Percentiles rank a stretch among this genome's conserved stretches.
Conservation (phyloP, 1,139 yeast species). For the Arxiozyma slooffiae region DNA sequence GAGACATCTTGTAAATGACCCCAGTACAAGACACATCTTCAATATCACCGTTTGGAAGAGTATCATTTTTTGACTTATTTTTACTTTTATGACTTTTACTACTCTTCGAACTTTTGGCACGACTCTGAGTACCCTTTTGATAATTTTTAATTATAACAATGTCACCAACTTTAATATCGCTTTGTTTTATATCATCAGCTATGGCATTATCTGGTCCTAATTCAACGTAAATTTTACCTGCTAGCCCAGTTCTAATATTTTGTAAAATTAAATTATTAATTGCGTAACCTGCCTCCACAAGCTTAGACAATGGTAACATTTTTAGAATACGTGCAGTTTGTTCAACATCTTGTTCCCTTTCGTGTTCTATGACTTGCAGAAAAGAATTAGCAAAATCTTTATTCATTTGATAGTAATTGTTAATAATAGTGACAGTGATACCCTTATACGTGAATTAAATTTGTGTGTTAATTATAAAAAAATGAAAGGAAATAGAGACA, state of each 20-base stretch:
- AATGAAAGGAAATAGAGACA: too few species aligned
- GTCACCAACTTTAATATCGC: conserved; percentile 68
- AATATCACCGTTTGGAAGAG: conserved; percentile 9
- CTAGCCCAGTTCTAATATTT: conserved; percentile 64
- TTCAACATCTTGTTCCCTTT: conserved; percentile 50
- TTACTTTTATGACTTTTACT: conserved; percentile 11
- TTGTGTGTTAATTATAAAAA: background rate
- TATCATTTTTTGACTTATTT: conserved; percentile 13
- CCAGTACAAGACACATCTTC: conserved; percentile 21
- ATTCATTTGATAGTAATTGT: conserved; percentile 12
- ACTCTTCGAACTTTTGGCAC: conserved; percentile 3
- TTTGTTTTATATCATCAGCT: conserved; percentile 40
- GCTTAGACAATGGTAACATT: conserved; percentile 49
- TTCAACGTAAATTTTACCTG: conserved; percentile 63
- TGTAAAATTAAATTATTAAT: conserved; percentile 52
- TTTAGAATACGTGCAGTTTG: conserved; percentile 43
- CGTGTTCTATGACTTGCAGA: conserved; percentile 44
- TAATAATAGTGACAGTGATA: background rate
- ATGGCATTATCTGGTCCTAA: conserved; percentile 52
- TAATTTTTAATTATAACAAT: conserved; percentile 41
- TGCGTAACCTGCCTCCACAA: conserved; percentile 67
- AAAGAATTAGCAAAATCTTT: conserved; percentile 37
- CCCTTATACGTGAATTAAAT: background rate
- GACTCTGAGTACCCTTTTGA: conserved; percentile 6
- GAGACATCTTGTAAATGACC: conserved; percentile 34